Percentiles rank a stretch among this genome's conserved stretches.
Conservation (phyloP, 768 basidiomycete species). For the Mycena latifolia region DNA sequence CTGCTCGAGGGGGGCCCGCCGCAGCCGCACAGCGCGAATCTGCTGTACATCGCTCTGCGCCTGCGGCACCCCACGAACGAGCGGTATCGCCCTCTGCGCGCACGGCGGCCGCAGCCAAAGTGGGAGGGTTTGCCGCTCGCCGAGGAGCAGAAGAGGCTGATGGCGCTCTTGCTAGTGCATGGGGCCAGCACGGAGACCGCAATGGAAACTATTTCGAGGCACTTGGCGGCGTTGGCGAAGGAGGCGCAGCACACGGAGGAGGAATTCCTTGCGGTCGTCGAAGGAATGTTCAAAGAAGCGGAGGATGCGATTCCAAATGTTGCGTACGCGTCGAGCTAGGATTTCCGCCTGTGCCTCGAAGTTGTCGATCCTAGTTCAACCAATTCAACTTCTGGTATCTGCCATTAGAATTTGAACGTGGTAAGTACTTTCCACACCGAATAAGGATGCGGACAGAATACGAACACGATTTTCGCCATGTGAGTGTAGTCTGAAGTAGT, state of each 20-base stretch:
- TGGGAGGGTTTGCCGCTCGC: neutral
- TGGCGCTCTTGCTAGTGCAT: conserved; percentile 13
- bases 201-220: neutral
- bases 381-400: too few species aligned
- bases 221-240: neutral
- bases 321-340: too few species aligned
- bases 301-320: neutral
- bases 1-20: too few species aligned
- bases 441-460: too few species aligned
- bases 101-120: too few species aligned
- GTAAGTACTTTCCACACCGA: too few species aligned
- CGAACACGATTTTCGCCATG: too few species aligned
- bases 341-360: too few species aligned
- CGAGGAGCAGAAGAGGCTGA: neutral
- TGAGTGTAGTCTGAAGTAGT: too few species aligned
- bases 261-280: neutral
- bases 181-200: conserved; percentile 10
- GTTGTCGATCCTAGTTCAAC: too few species aligned
- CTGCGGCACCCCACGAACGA: neutral
- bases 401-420: too few species aligned
- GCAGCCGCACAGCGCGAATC: too few species aligned
- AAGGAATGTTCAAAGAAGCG: conserved; percentile 3
- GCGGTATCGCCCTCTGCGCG: neutral
- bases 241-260: neutral
- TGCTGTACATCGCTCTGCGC: neutral